Evolutionary conservation across 129 eudicot species (phyloP).

Genomic region (Escallonia rubra): DNA sequence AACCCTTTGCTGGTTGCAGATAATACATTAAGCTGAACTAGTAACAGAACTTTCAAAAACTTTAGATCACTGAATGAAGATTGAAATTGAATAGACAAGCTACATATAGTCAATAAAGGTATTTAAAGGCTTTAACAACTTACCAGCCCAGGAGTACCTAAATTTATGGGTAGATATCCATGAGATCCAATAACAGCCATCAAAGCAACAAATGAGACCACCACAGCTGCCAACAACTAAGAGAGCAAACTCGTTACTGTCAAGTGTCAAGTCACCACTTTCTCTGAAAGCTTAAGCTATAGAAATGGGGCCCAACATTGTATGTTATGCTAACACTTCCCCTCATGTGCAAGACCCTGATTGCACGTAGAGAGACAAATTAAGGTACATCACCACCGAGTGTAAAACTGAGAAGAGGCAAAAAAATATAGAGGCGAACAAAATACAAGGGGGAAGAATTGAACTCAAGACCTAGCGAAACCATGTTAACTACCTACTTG

Average conservation of each 20-base stretch:
- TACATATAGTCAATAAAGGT: background rate
- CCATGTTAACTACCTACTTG: no score
- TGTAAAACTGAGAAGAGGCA: no score
- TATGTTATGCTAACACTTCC: no score
- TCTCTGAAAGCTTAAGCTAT: no score
- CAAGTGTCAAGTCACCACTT: background rate
- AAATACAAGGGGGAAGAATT: no score
- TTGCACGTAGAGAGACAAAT: no score
- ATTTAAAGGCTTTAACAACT: conserved; percentile 9
- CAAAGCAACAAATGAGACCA: conserved; percentile 75
- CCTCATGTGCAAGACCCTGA: no score
- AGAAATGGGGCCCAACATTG: no score
- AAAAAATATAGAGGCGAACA: no score
- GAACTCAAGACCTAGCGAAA: no score
- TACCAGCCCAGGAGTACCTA: conserved; percentile 96
- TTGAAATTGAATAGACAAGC: background rate
- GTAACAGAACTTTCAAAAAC: background rate
- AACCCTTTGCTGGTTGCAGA: conserved; percentile 1
- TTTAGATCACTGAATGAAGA: background rate
- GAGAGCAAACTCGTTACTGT: conserved; percentile 11
- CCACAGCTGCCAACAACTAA: conserved; percentile 89
- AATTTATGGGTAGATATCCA: conserved; percentile 55
- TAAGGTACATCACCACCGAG: no score
- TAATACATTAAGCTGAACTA: conserved; percentile 9
- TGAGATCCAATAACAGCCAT: conserved; percentile 86